Base-by-base conservation (phyloP, 768 basidiomycete genomes). In the Mycena epipterygia region DNA sequence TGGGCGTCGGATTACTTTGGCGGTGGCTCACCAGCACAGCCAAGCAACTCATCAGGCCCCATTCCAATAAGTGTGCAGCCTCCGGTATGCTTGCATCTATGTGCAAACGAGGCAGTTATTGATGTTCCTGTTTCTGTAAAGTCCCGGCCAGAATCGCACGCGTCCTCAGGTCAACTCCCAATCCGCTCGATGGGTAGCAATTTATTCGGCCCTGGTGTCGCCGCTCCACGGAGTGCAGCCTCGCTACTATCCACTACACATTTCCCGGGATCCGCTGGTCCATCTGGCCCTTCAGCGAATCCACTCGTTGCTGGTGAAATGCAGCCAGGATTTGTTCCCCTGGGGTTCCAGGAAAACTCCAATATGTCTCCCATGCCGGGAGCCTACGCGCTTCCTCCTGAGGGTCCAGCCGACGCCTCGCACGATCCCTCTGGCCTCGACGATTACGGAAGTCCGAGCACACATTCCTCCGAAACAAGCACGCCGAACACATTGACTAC, bases 401-500 rank as follows among this genome's bases (percentile, higher is more conserved):
- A 58, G 7, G 67, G 41, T 23, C 8, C 29, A 7, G 32, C 13
- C 23, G 46, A 64, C 19, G n/a, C 17, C 37, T 11, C 3, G 29
- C 55, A 72, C 52, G 46, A 64, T 46, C 39, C 23, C 2, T 52
- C 16, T 17, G 19, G 39, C 46, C 12, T 4, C 30, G 49, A 42
- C 14, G 30, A 46, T 32, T 16, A 46, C 41, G 49, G 60, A 17
- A 59, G 41, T 17, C 6, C 14, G 23, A 63, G 68, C 60, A 67
- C 53, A 8, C 68, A 61, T 48, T 59, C 68, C 12, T 68, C 64
- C 13, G 68, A 69, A 58, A 69, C 56, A 13, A 73, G 72, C 64
- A 58, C 52, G 41, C 67, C 72, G 4, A 33, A 69, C 35, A 70
- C 72, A 21, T n/a, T 73, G n/a, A 73, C 68, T 7, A 73, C 72